Evolutionary conservation across 2,329 filamentous ascomycete species (phyloP), one percentile per base, ranked within the genome.

Genomic region (Aureobasidium melanogenum): DNA sequence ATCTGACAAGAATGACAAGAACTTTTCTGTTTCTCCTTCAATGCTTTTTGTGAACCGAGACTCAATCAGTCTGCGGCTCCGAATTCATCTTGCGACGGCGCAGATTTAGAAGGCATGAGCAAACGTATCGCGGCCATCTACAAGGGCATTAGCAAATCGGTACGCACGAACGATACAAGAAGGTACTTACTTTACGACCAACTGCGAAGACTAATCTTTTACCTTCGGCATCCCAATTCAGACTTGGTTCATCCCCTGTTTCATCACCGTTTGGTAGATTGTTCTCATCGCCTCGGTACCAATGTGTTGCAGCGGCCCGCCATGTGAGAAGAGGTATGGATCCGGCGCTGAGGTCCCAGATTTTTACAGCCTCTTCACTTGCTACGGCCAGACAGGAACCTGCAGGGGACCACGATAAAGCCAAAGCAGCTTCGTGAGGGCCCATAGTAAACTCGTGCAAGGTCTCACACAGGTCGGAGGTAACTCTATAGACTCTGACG

Each of bases 161-260:
- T 24, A 24, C 14, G 15, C 12, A 17, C 47, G 9, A 12, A 17
- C 6, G 24, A 32, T 30, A 26, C 5, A 7, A n/a, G 19, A 36
- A 26, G 2, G 3, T 28, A 43, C 41, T 30, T 22, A 62, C 62
- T 51, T 58, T 59, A 50, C 55, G 55, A 22, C 75, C 76, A 62
- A 79, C 74, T 28, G 77, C 77, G 66, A 80, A 79, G 1, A 77
- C 78, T 61, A 83, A 71, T 66, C 76, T 80, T 66, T 79, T 79
- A n/a, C 80, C 79, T 67, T 82, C 77, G 14, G 73, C 73, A 67
- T 81, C 80, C 81, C 81, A 83, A 32, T 74, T 75, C 56, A 83
- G 69, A 63, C 68, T 72, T 9, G 71, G 72, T 63, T 72, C 68
- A 24, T 66, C 64, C 9, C 63, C 63, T 44, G 59, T 36, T 19